Percentiles rank a stretch among this genome's conserved stretches.
phyloP scores from a whole-genome alignment of 345 rosid species.

The Aethionema arabicum region DNA sequence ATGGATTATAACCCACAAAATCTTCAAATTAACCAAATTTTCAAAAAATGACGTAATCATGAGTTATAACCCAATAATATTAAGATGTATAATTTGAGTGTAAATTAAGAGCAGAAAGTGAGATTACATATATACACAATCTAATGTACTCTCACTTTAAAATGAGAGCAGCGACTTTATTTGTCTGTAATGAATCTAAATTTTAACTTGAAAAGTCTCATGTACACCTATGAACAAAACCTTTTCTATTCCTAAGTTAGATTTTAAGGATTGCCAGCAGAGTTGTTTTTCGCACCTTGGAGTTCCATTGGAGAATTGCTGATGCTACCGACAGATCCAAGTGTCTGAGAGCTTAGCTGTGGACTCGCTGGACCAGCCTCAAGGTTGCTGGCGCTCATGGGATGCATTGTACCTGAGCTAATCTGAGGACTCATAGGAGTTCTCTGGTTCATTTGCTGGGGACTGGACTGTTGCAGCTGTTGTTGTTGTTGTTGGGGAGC shows the following conservation, averaged over 20 bases:
- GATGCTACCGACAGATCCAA: slow-evolving; percentile 89
- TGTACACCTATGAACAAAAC: slow-evolving; percentile 1
- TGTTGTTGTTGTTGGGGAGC: slow-evolving; percentile 58
- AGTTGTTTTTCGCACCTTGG: slow-evolving; percentile 83
- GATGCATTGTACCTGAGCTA: slow-evolving; percentile 79
- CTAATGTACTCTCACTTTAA: background rate
- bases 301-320: slow-evolving; percentile 89
- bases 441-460: slow-evolving; percentile 61
- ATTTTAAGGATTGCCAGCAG: slow-evolving; percentile 46
- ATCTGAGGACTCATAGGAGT: slow-evolving; percentile 88
- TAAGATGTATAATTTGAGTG: too few species aligned
- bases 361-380: slow-evolving; percentile 94
- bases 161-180: slow-evolving; percentile 4
- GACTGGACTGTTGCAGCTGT: slow-evolving; percentile 54
- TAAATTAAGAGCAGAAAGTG: background rate
- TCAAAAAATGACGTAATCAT: too few species aligned
- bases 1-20: too few species aligned
- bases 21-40: too few species aligned
- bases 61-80: too few species aligned
- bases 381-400: slow-evolving; percentile 68
- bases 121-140: slow-evolving; percentile 19
- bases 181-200: slow-evolving; percentile 21
- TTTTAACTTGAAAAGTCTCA: slow-evolving; percentile 13
- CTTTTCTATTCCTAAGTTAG: slow-evolving; percentile 12
- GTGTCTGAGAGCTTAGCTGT: slow-evolving; percentile 89